Evolutionary conservation across 768 basidiomycete species (phyloP), one percentile per base, ranked within the genome.

Genomic region (Cystobasidium onofrii): DNA sequence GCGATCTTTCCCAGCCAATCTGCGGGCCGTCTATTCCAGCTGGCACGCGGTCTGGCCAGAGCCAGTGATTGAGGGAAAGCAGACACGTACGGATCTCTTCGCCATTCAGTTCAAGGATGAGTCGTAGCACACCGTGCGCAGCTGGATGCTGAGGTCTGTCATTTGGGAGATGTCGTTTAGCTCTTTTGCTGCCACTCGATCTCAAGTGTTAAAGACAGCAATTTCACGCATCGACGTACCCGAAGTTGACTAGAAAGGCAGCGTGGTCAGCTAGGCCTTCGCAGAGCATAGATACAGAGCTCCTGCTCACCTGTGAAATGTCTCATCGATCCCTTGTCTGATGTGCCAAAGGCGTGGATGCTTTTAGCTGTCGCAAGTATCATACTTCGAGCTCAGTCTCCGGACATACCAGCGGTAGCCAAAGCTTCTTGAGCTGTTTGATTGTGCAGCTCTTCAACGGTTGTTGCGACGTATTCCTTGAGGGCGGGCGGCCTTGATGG

Each of bases 61-160:
- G 7, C 18, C 9, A 92, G 91, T 9, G 89, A 87, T 46, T 91
- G 87, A 54, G 33, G 92, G 57, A 17, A 61, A n/a, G 57, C 57
- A 46, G 44, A 54, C 6, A 44, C 66, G 15, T 55, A 70, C 66
- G 84, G 79, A 93, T 90, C 82, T 92, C 93, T 82, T 99, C 95
- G 77, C 95, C 95, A 80, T 98, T 98, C 78, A 99, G 83, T 82
- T 99, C 96, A 67, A 99, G 83, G 81, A 99, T 99, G 85, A 99
- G 86, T 73, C 96, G 90, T 46, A 99, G 86, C 82, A 99, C 96
- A 80, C 96, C 96, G 81, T 99, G 96, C 18, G 96, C 96, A 69
- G 96, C 96, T 70, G 95, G 95, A 84, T 99, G 95, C 81, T 99
- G 95, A 67, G 95, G 95, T 75, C 91, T 90, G 77, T 62, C 25